phyloP scores from a whole-genome alignment of 2,329 filamentous ascomycete species.

The Neonectria faginata region DNA sequence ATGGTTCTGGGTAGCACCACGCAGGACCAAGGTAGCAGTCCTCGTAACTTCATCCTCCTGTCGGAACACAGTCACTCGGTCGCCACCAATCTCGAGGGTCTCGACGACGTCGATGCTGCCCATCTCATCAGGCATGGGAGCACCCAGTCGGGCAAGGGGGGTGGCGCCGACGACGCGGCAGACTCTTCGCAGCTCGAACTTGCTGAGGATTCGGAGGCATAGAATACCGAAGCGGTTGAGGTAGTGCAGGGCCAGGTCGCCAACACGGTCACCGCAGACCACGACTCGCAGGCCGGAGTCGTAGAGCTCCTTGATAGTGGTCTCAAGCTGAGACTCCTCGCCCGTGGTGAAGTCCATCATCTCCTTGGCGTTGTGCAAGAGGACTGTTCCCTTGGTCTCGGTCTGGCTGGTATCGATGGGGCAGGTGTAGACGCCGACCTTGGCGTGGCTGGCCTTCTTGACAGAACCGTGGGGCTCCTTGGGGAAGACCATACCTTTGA shows the following conservation, averaged over 20 bases:
- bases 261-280: conserved; percentile 91
- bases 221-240: conserved; percentile 97
- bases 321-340: conserved; percentile 92
- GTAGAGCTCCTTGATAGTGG: conserved; percentile 92
- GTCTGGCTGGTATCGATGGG: conserved; percentile 96
- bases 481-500: conserved; percentile 98
- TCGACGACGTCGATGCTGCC: conserved; percentile 94
- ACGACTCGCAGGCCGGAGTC: conserved; percentile 94
- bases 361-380: conserved; percentile 97
- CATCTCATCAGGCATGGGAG: conserved; percentile 99
- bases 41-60: conserved; percentile 94
- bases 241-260: conserved; percentile 96
- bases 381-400: conserved; percentile 97
- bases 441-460: conserved; percentile 92
- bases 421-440: conserved; percentile 97
- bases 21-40: conserved; percentile 92
- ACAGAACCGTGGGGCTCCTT: conserved; percentile 92
- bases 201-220: conserved; percentile 95
- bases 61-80: conserved; percentile 97
- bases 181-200: conserved; percentile 94
- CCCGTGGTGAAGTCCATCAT: conserved; percentile 99
- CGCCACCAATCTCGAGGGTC: conserved; percentile 96
- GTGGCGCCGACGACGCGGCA: conserved; percentile 97
- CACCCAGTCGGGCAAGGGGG: conserved; percentile 92
- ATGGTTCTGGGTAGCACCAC: conserved; percentile 97